Evolutionary conservation across 768 basidiomycete genomes (phyloP).

Genomic region (Suillus subaureus): DNA sequence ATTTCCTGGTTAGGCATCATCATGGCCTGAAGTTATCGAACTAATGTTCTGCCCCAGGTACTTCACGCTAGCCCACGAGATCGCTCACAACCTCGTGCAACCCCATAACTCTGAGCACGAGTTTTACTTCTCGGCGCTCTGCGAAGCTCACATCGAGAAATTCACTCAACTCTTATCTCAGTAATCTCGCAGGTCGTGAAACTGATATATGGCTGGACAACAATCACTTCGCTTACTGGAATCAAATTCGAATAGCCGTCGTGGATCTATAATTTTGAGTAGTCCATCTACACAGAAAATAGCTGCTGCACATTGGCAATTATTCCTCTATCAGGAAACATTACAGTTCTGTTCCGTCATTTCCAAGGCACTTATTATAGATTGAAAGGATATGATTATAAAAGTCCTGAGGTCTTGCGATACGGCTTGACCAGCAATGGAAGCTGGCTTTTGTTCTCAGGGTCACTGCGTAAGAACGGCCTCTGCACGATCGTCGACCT

Average conservation of each 20-base stretch:
- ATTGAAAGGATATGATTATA: background rate
- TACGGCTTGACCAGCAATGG: conserved; percentile 36
- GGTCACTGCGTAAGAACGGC: conserved; percentile 45
- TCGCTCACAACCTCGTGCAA: conserved; percentile 87
- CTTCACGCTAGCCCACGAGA: conserved; percentile 90
- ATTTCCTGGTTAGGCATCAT: conserved; percentile 69
- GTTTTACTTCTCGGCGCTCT: conserved; percentile 92
- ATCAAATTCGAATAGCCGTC: background rate
- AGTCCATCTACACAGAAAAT: background rate
- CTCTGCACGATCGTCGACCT: conserved; percentile 39
- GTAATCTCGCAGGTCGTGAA: background rate
- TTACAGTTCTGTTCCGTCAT: background rate
- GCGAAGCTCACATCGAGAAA: conserved; percentile 60
- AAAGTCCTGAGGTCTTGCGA: background rate
- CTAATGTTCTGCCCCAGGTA: conserved; percentile 52
- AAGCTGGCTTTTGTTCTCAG: conserved; percentile 42
- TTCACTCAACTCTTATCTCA: conserved; percentile 38
- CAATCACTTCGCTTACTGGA: background rate
- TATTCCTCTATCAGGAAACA: background rate
- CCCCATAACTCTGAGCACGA: conserved; percentile 92
- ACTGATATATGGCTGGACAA: background rate
- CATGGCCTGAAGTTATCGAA: background rate
- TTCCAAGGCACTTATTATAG: background rate
- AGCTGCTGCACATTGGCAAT: background rate
- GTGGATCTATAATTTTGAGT: background rate